Evolutionary conservation across 176 grass and related monocot genomes (phyloP).

Genomic region (Zea mays): Zm-B73-REFERENCE-NAM-5.0 NC_050100.1:84386001-84386500

Average conservation of each 20-base stretch:
- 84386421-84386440: slow-evolving; percentile 84
- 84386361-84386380: slow-evolving; percentile 44
- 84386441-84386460: slow-evolving; percentile 93
- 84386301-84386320: slow-evolving; percentile 42
- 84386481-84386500: slow-evolving; percentile 57
- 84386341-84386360: slow-evolving; percentile 30
- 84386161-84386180: slow-evolving; percentile 31
- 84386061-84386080: slow-evolving; percentile 32
- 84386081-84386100: slow-evolving; percentile 18
- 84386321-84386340: slow-evolving; percentile 53
- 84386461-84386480: slow-evolving; percentile 91
- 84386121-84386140: slow-evolving; percentile 22
- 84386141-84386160: slow-evolving; percentile 14
- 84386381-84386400: slow-evolving; percentile 61
- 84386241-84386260: slow-evolving; percentile 30
- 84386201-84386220: slow-evolving; percentile 32
- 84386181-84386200: slow-evolving; percentile 38
- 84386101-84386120: slow-evolving; percentile 50
- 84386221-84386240: slow-evolving; percentile 36
- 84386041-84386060: slow-evolving; percentile 13
- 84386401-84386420: slow-evolving; percentile 91
- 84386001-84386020: slow-evolving; percentile 21
- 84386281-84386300: slow-evolving; percentile 34
- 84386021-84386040: slow-evolving; percentile 11
- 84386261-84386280: slow-evolving; percentile 38